Conservation (phyloP, 208 protist genomes). For the Naegleria lovaniensis region DNA sequence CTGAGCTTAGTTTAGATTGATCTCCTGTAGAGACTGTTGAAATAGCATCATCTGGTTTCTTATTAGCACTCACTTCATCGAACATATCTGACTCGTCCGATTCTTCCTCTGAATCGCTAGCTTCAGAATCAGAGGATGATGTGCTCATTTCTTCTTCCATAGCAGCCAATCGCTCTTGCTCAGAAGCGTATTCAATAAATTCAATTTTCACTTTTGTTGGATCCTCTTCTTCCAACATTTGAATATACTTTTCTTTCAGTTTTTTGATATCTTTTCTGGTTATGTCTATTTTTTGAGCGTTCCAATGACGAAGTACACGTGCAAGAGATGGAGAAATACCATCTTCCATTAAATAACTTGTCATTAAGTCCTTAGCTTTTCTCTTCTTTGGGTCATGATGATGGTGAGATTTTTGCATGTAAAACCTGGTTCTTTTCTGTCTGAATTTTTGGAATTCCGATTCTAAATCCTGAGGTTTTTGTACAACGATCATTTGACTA, state of each 20-base stretch:
- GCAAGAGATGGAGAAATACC: background rate
- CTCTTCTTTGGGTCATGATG: background rate
- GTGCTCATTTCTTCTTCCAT: background rate
- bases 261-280: background rate
- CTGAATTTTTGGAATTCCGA: background rate
- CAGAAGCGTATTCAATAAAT: background rate
- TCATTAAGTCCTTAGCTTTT: background rate
- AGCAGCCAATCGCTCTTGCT: background rate
- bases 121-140: background rate
- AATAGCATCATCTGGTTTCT: background rate
- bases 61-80: background rate
- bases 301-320: background rate
- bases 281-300: background rate
- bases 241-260: background rate
- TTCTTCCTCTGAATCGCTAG: background rate
- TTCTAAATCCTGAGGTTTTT: background rate
- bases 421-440: background rate
- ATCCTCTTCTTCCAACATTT: background rate
- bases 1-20: too few species aligned
- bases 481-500: conserved; percentile 17
- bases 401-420: background rate
- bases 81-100: background rate
- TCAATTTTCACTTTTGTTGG: background rate
- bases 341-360: background rate
- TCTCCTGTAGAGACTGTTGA: too few species aligned